Base-by-base conservation (phyloP, 169 alveolate species). In the Cryptosporidium baileyi region DNA sequence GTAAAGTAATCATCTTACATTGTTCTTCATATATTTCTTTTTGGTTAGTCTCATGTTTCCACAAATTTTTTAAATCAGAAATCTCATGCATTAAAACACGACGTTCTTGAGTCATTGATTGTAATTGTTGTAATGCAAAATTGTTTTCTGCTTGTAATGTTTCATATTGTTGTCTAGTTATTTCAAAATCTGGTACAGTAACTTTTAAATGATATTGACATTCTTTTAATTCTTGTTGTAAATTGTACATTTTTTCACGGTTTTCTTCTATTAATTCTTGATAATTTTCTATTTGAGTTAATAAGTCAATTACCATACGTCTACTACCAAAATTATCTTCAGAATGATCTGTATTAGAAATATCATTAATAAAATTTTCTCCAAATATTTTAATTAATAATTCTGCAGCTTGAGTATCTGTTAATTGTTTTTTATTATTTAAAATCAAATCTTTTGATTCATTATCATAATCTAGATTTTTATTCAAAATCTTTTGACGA, bases 11-110 rank as follows among this genome's bases (percentile, higher is more conserved):
- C 60, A 54, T 57, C 38, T 57, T 51, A 15, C 85, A 74, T 38
- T 57, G 65, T 11, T 74, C 67, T 28, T 74, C 85, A 28, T 54
- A 74, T 6, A 74, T 74, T 38, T 74, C 85, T n/a, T 67, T 74
- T 26, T 51, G 49, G 28, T 74, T 74, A 9, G 67, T n/a, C 45
- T 74, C 85, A 36, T 74, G 85, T 45, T 74, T 38, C 85, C 85
- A 74, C 17, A 74, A 41, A 17, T 67, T 54, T 9, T 74, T 74
- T 19, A 38, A 43, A 26, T 74, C 85, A 1, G 85, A 74, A 9
- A 74, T 32, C 22, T 54, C 60, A 36, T 74, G 85, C 26, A 74
- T 54, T 5, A 74, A 34, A 8, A 30, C 19, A 4, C 85, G 22
- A 22, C 67, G 49, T 28, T 74, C 85, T 54, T 74, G 85, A 36